Base-by-base conservation (phyloP, 208 protist species). In the Spongospora subterranea region DNA sequence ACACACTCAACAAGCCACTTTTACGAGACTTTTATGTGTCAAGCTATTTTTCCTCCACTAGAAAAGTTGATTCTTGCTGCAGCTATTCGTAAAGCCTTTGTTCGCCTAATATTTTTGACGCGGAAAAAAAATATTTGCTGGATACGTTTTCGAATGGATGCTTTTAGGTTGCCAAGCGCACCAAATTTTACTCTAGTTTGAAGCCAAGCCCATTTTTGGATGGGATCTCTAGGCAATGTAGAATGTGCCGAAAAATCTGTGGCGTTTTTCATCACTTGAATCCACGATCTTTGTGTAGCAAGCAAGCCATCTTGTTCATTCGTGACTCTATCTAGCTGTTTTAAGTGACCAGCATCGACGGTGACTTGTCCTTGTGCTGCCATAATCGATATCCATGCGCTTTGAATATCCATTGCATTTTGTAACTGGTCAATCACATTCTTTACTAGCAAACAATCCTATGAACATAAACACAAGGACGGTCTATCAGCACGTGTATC, bases 71-170 rank as follows among this genome's bases (percentile, higher is more conserved):
- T 6, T 6, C 17, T 20, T 6, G 35, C n/a, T 6, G 71, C 71
- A 43, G 71, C 71, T 6, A 43, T 6, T 13, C n/a, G 6, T 35
- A 82, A n/a, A 6, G 71, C 71, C 40, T 82, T 82, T 35, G 35
- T 6, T 45, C 71, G 71, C 13, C 71, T 6, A 35, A 82, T 82
- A 43, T 82, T 82, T n/a, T 82, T 82, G 17, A 82, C 71, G n/a
- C 71, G 71, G 40, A 35, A 43, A n/a, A 82, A 82, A n/a, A 82
- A 82, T 6, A 82, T 82, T n/a, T 82, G 71, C 40, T 82, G 71
- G 71, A 82, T 6, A 40, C 71, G 71, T 43, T 82, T 82, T 6
- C 71, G 71, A n/a, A 82, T 35, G 17, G 71, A 82, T 20, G 6
- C 71, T n/a, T 82, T 82, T 6, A 17, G 17, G 6, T 35, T 6